Evolutionary conservation across 768 basidiomycete species (phyloP).

Genomic region (Porpolomopsis calyptriformis): DNA sequence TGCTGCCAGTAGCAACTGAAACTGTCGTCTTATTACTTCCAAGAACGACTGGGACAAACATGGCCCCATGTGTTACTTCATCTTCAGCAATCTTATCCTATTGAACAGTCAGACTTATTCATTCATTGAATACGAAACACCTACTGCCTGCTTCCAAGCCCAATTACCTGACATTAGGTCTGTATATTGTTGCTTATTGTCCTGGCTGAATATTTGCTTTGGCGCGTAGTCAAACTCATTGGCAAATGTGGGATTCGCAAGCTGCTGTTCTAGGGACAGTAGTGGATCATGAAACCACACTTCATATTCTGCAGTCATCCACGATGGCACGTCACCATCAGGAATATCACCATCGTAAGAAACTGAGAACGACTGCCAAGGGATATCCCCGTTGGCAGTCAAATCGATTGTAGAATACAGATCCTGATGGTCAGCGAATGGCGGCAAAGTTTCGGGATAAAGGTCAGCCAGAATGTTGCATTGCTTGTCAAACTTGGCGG

Average conservation of each 20-base stretch:
- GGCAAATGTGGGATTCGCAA: slow-evolving; percentile 26
- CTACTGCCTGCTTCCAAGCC: slow-evolving; percentile 25
- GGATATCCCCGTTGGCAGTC: slow-evolving; percentile 15
- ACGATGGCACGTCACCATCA: slow-evolving; percentile 17
- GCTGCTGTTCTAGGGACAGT: slow-evolving; percentile 18
- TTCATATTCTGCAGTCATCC: slow-evolving; percentile 22
- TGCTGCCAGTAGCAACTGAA: slow-evolving; percentile 27
- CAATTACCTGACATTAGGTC: slow-evolving; percentile 31
- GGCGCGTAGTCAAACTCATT: slow-evolving; percentile 24
- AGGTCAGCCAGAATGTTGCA: neutral
- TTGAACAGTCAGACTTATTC: neutral
- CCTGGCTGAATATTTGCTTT: slow-evolving; percentile 15
- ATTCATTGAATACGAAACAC: neutral
- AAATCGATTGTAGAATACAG: slow-evolving; percentile 20
- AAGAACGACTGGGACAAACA: slow-evolving; percentile 21
- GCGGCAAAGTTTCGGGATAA: slow-evolving; percentile 10
- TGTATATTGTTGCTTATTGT: slow-evolving; percentile 17
- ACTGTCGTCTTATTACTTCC: slow-evolving; percentile 31
- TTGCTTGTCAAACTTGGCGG: neutral
- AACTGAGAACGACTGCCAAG: slow-evolving; percentile 18
- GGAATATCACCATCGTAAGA: slow-evolving; percentile 12
- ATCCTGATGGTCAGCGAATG: slow-evolving; percentile 17
- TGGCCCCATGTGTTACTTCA: slow-evolving; percentile 4
- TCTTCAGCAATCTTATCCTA: slow-evolving; percentile 2
- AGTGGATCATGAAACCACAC: slow-evolving; percentile 25